Conservation (phyloP, 306 rosid species). For the Prunus fruticosa region DNA sequence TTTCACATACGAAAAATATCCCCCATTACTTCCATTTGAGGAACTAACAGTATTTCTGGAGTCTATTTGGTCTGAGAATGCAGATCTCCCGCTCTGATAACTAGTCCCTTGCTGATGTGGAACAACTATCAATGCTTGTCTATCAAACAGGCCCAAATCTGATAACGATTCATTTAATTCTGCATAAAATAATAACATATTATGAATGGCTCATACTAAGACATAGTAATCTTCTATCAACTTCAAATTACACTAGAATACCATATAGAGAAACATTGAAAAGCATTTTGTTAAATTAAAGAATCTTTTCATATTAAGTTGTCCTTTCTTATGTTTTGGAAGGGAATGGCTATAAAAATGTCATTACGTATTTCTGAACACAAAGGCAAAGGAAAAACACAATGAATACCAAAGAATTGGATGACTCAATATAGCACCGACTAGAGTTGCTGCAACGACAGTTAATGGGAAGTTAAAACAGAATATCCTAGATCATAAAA, state of each 20-base stretch:
- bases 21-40: constrained; percentile 34
- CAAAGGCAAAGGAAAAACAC: neutral
- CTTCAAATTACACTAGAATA: no score
- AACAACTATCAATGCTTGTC: constrained; percentile 56
- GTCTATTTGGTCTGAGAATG: constrained; percentile 12
- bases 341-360: neutral
- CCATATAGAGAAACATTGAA: neutral
- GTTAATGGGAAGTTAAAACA: neutral
- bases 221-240: neutral
- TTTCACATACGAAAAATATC: constrained; percentile 36
- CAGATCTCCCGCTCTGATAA: constrained; percentile 12
- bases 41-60: constrained; percentile 18
- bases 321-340: neutral
- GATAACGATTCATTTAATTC: constrained; percentile 45
- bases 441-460: neutral
- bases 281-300: neutral
- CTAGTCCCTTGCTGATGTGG: constrained; percentile 29
- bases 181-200: constrained; percentile 18
- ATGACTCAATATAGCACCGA: neutral
- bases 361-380: neutral
- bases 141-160: constrained; percentile 47
- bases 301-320: no score
- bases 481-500: neutral
- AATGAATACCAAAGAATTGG: neutral
- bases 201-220: neutral